phyloP scores from a whole-genome alignment of 2,329 filamentous ascomycete species.

The Lasiodiplodia citricola region DNA sequence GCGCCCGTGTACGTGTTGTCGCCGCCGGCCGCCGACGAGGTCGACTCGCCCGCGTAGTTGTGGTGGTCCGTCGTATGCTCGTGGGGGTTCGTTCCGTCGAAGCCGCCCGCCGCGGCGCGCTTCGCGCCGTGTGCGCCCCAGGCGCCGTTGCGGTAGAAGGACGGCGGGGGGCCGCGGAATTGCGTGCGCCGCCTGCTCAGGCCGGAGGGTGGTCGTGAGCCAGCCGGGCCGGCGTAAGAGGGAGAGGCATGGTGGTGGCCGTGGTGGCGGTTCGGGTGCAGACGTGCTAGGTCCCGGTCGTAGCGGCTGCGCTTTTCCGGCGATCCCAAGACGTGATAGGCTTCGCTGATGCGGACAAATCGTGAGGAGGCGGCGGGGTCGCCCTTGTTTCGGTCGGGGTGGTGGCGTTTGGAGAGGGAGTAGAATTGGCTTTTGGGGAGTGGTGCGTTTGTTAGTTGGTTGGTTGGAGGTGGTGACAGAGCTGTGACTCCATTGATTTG shows the following conservation, averaged over 20 bases:
- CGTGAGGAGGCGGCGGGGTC: conserved; percentile 74
- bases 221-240: conserved; percentile 67
- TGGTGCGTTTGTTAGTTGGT: conserved; percentile 6
- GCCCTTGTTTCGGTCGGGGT: conserved; percentile 85
- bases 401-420: conserved; percentile 85
- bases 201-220: conserved; percentile 79
- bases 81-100: background rate
- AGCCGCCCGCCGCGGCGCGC: conserved; percentile 41
- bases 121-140: conserved; percentile 72
- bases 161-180: conserved; percentile 86
- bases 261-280: conserved; percentile 39
- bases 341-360: conserved; percentile 84
- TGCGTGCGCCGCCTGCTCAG: conserved; percentile 75
- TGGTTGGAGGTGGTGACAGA: conserved; percentile 15
- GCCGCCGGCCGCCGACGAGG: conserved; percentile 28
- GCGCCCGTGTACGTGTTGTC: conserved; percentile 28
- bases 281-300: conserved; percentile 70
- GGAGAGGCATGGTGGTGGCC: conserved; percentile 51
- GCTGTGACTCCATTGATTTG: background rate
- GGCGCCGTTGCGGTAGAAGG: conserved; percentile 82
- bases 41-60: conserved; percentile 28
- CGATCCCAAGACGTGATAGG: conserved; percentile 77
- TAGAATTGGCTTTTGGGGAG: conserved; percentile 71
- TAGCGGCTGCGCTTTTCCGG: conserved; percentile 77
- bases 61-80: conserved; percentile 28